Evolutionary conservation across 2,329 filamentous ascomycete species (phyloP).

Genomic region (Chaetomium olivaceum): DNA sequence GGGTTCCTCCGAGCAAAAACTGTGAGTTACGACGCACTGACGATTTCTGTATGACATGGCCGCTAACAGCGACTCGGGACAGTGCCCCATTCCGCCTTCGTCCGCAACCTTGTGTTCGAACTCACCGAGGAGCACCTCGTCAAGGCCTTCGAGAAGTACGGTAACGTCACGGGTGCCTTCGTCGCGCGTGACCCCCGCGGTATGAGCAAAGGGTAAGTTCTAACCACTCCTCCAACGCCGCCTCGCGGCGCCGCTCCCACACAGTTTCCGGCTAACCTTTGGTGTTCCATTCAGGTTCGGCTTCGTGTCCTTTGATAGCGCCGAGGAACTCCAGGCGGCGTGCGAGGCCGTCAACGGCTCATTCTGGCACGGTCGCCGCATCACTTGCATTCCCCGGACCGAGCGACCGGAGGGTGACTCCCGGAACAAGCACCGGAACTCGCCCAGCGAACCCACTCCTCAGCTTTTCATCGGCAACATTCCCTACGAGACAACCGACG

Average conservation of each 20-base stretch:
- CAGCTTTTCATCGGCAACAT: slow-evolving; percentile 79
- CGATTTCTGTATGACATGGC: neutral
- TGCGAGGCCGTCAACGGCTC: slow-evolving; percentile 37
- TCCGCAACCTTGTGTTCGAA: slow-evolving; percentile 42
- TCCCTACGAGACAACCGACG: slow-evolving; percentile 81
- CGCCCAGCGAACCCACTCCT: slow-evolving; percentile 29
- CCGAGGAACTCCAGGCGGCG: slow-evolving; percentile 33
- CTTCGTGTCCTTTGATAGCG: slow-evolving; percentile 37
- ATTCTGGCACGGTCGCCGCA: slow-evolving; percentile 44
- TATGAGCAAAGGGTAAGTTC: slow-evolving; percentile 40
- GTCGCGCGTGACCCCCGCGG: slow-evolving; percentile 40
- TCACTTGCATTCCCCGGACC: slow-evolving; percentile 33
- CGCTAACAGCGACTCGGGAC: slow-evolving; percentile 6
- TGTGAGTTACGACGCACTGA: neutral
- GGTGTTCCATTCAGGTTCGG: slow-evolving; percentile 33
- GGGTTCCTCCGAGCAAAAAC: neutral
- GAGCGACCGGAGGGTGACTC: neutral
- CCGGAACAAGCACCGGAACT: neutral
- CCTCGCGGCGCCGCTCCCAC: neutral
- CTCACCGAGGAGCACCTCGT: slow-evolving; percentile 39
- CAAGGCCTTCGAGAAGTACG: slow-evolving; percentile 39
- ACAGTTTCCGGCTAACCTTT: neutral
- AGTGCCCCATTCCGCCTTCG: slow-evolving; percentile 30
- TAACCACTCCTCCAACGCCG: neutral
- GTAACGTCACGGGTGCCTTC: slow-evolving; percentile 30